phyloP scores from a whole-genome alignment of 306 rosid species.

The Dalbergia cochinchinensis region DNA sequence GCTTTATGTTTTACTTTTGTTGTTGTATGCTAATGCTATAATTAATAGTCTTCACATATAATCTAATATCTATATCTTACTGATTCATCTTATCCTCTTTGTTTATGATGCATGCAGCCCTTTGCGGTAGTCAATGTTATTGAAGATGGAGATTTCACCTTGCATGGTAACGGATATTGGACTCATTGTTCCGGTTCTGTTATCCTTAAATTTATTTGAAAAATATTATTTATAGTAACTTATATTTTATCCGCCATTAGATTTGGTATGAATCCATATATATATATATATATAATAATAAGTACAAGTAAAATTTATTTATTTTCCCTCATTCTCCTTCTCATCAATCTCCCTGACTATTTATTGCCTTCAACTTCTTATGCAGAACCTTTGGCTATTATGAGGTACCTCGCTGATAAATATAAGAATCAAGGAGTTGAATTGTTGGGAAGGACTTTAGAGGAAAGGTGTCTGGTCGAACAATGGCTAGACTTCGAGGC shows the following conservation, averaged over 20 bases:
- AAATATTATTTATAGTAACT: no score
- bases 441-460: constrained; percentile 55
- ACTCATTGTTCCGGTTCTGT: no score
- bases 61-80: not conserved
- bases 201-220: no score
- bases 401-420: constrained; percentile 60
- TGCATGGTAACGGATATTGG: no score
- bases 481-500: constrained; percentile 71
- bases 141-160: constrained; percentile 53
- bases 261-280: no score
- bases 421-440: constrained; percentile 56
- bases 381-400: constrained; percentile 61
- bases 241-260: no score
- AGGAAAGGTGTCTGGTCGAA: constrained; percentile 60
- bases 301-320: no score
- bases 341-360: not conserved
- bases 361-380: not conserved
- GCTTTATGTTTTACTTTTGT: not conserved
- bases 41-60: no score
- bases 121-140: constrained; percentile 58
- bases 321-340: no score
- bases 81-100: not conserved
- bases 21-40: not conserved
- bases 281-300: no score
- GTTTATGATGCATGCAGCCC: constrained; percentile 44